Percentiles rank a stretch among this genome's conserved stretches.
phyloP scores from a whole-genome alignment of 2,329 filamentous ascomycete genomes.

The Acephala macrosclerotiorum region DNA sequence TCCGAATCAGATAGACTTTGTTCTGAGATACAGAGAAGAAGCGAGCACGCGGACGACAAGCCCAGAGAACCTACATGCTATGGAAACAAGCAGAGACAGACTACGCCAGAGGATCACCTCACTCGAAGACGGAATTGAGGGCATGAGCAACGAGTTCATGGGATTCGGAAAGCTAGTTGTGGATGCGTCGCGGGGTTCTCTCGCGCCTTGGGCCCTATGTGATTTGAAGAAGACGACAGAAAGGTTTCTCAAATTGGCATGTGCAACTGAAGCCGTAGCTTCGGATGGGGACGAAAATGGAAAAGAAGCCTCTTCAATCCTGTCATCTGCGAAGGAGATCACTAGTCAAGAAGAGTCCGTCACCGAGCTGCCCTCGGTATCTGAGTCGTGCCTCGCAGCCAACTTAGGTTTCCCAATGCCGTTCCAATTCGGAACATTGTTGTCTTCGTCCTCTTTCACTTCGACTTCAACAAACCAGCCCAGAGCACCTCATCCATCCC shows the following conservation, averaged over 20 bases:
- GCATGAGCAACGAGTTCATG: constrained; percentile 16
- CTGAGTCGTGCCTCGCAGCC: neutral
- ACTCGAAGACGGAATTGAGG: constrained; percentile 18
- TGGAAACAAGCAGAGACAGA: constrained; percentile 18
- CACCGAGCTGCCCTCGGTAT: neutral
- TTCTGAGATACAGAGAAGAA: constrained; percentile 3
- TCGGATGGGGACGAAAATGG: neutral
- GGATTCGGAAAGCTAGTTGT: constrained; percentile 9
- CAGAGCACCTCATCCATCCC: neutral
- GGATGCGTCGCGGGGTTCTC: neutral
- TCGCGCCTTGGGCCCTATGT: neutral
- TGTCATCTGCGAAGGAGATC: neutral
- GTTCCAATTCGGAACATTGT: neutral
- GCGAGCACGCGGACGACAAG: constrained; percentile 9
- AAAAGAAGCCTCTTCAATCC: neutral
- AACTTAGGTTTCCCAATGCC: neutral
- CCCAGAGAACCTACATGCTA: constrained; percentile 13
- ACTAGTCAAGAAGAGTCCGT: neutral
- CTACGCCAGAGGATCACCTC: constrained; percentile 8
- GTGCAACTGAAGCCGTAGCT: constrained; percentile 4
- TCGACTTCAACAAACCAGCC: neutral
- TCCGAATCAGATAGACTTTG: neutral
- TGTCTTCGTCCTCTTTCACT: neutral
- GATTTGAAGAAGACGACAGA: constrained; percentile 15
- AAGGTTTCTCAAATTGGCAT: constrained; percentile 13